Percentiles rank a stretch among this genome's conserved stretches.
Conservation (phyloP, 345 rosid genomes). For the Crucihimalaya himalaica region DNA sequence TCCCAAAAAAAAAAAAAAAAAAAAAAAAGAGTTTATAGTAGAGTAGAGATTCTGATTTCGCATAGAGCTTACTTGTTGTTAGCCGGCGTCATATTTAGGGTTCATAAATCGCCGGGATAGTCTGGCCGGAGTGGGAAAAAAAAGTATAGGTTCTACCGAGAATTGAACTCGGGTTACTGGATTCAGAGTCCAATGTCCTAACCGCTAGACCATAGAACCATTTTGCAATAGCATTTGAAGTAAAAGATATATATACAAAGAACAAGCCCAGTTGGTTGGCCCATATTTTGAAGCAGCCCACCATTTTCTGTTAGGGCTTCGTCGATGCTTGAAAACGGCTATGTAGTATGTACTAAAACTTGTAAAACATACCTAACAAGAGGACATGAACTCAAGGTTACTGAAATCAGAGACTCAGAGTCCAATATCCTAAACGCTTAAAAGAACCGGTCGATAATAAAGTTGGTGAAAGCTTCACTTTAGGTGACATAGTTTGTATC, state of each 20-base stretch:
- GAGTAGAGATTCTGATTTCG: not conserved
- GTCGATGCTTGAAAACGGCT: not conserved
- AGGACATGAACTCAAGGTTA: no score
- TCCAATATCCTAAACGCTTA: no score
- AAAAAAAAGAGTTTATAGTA: not conserved
- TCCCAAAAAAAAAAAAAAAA: rapidly evolving
- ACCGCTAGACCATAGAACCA: slow-evolving; percentile 52
- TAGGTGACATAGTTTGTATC: no score
- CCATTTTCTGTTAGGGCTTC: not conserved
- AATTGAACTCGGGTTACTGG: slow-evolving; percentile 97
- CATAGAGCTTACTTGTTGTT: not conserved
- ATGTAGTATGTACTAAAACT: no score
- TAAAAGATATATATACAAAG: not conserved
- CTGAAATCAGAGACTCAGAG: no score
- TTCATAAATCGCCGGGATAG: slow-evolving; percentile 12
- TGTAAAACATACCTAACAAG: no score
- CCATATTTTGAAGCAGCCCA: not conserved
- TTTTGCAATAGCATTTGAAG: not conserved
- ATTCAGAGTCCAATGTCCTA: slow-evolving; percentile 97
- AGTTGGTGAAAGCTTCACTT: no score
- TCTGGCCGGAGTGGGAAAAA: not conserved
- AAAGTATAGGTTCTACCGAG: slow-evolving; percentile 74
- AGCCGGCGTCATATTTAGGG: slow-evolving; percentile 21
- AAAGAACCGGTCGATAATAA: no score
- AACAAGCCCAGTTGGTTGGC: not conserved